A percentile compares a stretch with the other conserved stretches of the same genome.
These are phyloP conservation scores for Sclerotinia subarctica DNA, from an alignment of 2,329 filamentous ascomycete genomes.

Conservation along the genomic window DNA sequence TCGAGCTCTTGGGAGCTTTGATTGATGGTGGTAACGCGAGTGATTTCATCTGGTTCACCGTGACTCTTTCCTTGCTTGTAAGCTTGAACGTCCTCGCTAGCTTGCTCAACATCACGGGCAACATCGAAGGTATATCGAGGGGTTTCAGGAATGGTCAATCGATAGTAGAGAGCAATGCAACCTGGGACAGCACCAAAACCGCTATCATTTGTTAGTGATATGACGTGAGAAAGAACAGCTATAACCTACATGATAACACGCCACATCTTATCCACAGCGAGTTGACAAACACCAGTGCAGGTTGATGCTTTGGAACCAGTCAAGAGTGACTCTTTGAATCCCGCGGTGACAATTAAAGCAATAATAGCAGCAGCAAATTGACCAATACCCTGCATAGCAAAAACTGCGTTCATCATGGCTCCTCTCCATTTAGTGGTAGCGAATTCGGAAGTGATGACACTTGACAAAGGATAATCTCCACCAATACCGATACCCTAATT, in stretches of 20 bases:
- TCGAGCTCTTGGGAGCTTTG: conserved; percentile 46
- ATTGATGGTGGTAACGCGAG: conserved; percentile 48
- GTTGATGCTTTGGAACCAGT: conserved; percentile 48
- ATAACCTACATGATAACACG: conserved; percentile 58
- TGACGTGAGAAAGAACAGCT: neutral
- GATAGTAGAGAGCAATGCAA: conserved; percentile 78
- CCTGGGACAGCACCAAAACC: conserved; percentile 79
- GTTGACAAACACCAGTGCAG: conserved; percentile 61
- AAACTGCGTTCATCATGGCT: conserved; percentile 83
- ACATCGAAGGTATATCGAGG: conserved; percentile 87
- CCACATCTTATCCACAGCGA: conserved; percentile 88
- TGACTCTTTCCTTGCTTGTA: conserved; percentile 65
- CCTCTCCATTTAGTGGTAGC: conserved; percentile 82
- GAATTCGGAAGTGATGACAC: conserved; percentile 84
- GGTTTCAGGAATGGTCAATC: conserved; percentile 81
- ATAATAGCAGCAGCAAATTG: conserved; percentile 74
- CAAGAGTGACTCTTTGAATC: conserved; percentile 63
- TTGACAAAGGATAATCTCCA: conserved; percentile 78
- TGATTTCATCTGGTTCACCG: conserved; percentile 48
- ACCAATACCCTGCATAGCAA: conserved; percentile 83
- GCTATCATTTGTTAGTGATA: conserved; percentile 17
- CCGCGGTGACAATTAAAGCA: conserved; percentile 69
- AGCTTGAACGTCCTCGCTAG: conserved; percentile 67
- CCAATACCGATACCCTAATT: conserved; percentile 60
- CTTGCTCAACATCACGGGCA: conserved; percentile 70